Conservation (phyloP, 2,329 filamentous ascomycete species). For the Aspergillus puulaauensis region DNA sequence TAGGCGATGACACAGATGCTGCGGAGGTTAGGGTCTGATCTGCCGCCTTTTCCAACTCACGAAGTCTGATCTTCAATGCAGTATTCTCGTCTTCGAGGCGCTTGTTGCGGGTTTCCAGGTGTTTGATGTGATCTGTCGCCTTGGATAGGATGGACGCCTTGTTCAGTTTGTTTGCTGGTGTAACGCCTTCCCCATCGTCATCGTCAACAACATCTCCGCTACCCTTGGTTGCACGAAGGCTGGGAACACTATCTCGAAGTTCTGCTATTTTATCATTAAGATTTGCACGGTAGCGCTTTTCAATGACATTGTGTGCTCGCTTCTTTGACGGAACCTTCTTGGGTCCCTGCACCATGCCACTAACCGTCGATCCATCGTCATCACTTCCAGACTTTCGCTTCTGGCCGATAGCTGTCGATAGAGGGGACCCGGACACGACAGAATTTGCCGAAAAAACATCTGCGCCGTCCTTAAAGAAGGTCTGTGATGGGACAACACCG, state of each 20-base stretch:
- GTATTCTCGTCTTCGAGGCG: constrained; percentile 78
- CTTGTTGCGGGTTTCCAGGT: constrained; percentile 87
- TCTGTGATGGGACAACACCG: constrained; percentile 2
- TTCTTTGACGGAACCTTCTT: constrained; percentile 73
- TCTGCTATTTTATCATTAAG: constrained; percentile 96
- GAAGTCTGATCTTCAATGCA: constrained; percentile 73
- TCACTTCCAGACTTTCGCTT: constrained; percentile 71
- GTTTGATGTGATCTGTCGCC: constrained; percentile 92
- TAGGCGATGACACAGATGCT: constrained; percentile 41
- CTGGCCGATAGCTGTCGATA: constrained; percentile 40
- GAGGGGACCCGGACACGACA: constrained; percentile 24
- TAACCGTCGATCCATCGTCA: constrained; percentile 34
- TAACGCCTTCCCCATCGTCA: constrained; percentile 77
- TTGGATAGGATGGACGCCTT: constrained; percentile 97
- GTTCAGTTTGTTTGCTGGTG: constrained; percentile 90
- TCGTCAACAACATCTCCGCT: constrained; percentile 53
- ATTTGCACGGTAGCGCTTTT: constrained; percentile 94
- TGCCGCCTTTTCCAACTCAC: constrained; percentile 69
- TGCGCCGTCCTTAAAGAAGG: constrained; percentile 3
- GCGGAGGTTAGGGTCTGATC: constrained; percentile 40
- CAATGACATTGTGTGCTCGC: constrained; percentile 97
- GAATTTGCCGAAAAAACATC: constrained; percentile 20
- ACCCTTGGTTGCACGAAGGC: constrained; percentile 74
- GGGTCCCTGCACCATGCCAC: constrained; percentile 26
- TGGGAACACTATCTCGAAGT: constrained; percentile 86